Evolutionary conservation across 1,284 basidiomycete species (phyloP), one percentile per base, ranked within the genome.

Genomic region (Takashimella koratensis): DNA sequence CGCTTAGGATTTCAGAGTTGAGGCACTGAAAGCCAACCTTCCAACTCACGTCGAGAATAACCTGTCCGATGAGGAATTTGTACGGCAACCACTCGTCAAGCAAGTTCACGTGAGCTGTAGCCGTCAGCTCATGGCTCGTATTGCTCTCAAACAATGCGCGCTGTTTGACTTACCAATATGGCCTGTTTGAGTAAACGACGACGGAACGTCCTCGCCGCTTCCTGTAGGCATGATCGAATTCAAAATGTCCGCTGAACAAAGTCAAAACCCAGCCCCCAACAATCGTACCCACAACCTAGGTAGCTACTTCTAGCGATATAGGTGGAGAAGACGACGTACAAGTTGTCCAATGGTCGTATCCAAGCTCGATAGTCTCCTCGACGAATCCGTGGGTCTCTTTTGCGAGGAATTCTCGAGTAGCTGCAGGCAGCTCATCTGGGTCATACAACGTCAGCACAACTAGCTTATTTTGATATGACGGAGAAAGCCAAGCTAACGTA

Each of bases 11-110:
- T n/a, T n/a, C n/a, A n/a, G n/a, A n/a, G n/a, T n/a, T 43, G 48
- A 48, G 8, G 3, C 19, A 19, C 25, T n/a, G 6, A 6, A n/a
- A n/a, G n/a, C n/a, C n/a, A n/a, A n/a, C n/a, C 21, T 20, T 40
- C 46, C 6, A 45, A 78, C 88, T 66, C 67, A 90, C 93, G 75
- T 96, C 92, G 25, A 96, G 77, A 40, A 98, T 86, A 25, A 98
- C 81, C 73, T 95, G 85, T 0, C 93, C 96, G 60, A 98, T 96
- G 26, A 95, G 74, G 64, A 87, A 77, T 70, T 92, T 92, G 77
- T 88, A 98, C 3, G 93, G 92, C 24, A 96, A 71, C 77, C 93
- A 98, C 71, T 94, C 87, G 24, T 87, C 84, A 56, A 88, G 84
- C 22, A 98, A 81, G 70, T 99, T 99, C 55, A 98, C 77, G 70